Base-by-base conservation (phyloP, 257 asterid species). In the Haberlea rhodopensis region DNA sequence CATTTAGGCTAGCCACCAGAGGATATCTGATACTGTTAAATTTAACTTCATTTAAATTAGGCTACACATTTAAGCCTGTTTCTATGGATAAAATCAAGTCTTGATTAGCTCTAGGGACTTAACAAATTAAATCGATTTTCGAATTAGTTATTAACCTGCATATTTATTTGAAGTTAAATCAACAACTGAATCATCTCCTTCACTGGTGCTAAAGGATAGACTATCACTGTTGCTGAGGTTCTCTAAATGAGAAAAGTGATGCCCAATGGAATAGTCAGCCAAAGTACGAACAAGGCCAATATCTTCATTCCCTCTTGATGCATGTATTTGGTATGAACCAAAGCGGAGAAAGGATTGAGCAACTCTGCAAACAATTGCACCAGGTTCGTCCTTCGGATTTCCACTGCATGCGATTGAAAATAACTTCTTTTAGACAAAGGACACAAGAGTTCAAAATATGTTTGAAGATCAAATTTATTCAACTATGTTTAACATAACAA, bases 311-410 rank as follows among this genome's bases (percentile, higher is more conserved):
- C 87, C 95, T 78, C 97, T 85, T 20, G 82, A 76, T 61, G 99
- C 96, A 76, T 94, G 99, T 65, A 94, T 74, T 79, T 94, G 97
- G 79, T 71, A 94, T 29, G 99, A 90, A 75, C 99, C 99, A 79
- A 94, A 94, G 13, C 99, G 94, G 58, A 94, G 74, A 75, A 94
- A 94, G 54, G 99, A 87, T 73, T 75, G 95, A 67, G 99, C 85
- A 63, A 87, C 96, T 79, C 99, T 80, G 75, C 99, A 90, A 55
- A 90, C 95, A 77, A 94, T 67, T 63, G 99, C 99, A 62, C 99
- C 99, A 18, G 96, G 96, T 73, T 94, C 99, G 34, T 90, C 96
- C 85, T 90, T 94, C 29, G 96, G 92, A 69, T 94, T 87, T 64
- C 96, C 97, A 80, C 99, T 94, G 90, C 79, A 76, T 23, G 74